phyloP scores from a whole-genome alignment of 2,329 filamentous ascomycete genomes.

The Penicillium sumatraense region DNA sequence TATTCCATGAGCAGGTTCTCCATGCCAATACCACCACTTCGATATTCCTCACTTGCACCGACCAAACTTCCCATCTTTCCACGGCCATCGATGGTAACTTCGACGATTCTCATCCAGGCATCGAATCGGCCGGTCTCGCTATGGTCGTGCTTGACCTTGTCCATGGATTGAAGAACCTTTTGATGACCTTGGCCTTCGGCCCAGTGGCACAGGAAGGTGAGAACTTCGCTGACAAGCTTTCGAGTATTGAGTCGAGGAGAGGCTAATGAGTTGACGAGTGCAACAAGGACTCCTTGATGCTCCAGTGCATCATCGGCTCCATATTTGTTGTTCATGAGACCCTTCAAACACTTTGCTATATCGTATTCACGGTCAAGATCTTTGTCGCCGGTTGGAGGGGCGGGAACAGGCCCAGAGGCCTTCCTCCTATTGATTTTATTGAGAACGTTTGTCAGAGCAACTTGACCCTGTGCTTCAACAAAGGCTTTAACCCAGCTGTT shows the following conservation, averaged over 20 bases:
- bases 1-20: conserved; percentile 99
- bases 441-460: conserved; percentile 91
- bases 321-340: conserved; percentile 99
- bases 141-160: conserved; percentile 84
- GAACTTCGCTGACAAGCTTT: conserved; percentile 92
- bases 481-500: conserved; percentile 88
- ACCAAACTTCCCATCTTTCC: conserved; percentile 99
- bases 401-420: conserved; percentile 70
- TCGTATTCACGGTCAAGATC: conserved; percentile 93
- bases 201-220: conserved; percentile 97
- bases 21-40: conserved; percentile 95
- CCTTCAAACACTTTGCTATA: conserved; percentile 96
- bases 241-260: conserved; percentile 88
- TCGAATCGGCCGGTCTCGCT: conserved; percentile 96
- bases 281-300: conserved; percentile 88
- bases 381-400: conserved; percentile 68
- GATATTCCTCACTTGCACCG: conserved; percentile 92
- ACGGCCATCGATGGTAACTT: conserved; percentile 93
- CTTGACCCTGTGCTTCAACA: conserved; percentile 95
- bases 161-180: conserved; percentile 91
- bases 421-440: conserved; percentile 91
- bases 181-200: conserved; percentile 84
- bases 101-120: conserved; percentile 97
- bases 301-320: conserved; percentile 92
- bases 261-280: conserved; percentile 82